Base-by-base conservation (phyloP, 2,329 filamentous ascomycete genomes). In the Calonectria pseudoreteaudii region DNA sequence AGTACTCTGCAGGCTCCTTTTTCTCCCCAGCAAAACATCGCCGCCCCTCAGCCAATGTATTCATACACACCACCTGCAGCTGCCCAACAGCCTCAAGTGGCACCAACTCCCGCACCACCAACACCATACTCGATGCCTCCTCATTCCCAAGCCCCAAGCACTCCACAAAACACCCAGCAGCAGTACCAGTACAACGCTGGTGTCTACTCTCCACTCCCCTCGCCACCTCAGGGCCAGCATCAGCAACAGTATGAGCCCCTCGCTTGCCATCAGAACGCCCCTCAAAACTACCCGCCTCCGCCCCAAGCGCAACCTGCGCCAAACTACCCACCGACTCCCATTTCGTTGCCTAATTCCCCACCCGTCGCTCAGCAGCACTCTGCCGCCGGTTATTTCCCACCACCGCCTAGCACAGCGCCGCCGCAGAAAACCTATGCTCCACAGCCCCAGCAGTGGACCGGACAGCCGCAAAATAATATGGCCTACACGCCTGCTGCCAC, bases 11-110 rank as follows among this genome's bases (percentile, higher is more conserved):
- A 76, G 7, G 50, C 69, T 0, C 34, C 68, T 0, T 74, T 76
- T 13, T 70, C 78, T 3, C 73, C 77, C 13, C 77, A 78, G n/a
- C 52, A 78, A 60, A 38, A 23, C 20, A 60, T 60, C 10, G 53
- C 74, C 1, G 38, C 66, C n/a, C 56, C 58, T 4, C 69, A 75
- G 1, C 66, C 68, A 13, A 41, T 13, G 34, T 13, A 28, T 41
- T 7, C 34, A 0, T 28, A 58, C 0, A 16, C 66, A 1, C 1
- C 66, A 1, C 1, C 8, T 3, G 10, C 47, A 16, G 26, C 66
- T 26, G 13, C 56, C 6, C 56, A 36, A 1, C 7, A 14, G 2
- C n/a, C 62, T 2, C 71, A 70, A 1, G 0, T 5, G 0, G 16
- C 28, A 13, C 68, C 56, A 18, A 56, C 71, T 7, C 53, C 65